These are phyloP conservation scores for Grosmannia huntii DNA, from an alignment of 2,329 filamentous ascomycete genomes.

Conservation along the genomic window DNA sequence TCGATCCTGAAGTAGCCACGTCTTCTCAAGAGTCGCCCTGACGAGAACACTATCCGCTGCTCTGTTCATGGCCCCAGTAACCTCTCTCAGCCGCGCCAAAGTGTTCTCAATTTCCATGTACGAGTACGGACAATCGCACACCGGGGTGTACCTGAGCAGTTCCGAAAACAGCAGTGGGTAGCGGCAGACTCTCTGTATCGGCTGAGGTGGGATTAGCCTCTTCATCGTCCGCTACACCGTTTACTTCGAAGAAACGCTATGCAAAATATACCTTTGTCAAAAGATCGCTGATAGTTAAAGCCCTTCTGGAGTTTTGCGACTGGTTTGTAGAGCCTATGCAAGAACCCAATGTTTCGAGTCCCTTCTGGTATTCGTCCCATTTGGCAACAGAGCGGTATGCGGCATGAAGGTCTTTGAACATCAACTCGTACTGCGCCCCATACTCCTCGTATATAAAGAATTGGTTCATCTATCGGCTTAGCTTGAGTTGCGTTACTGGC, in stretches of 20 bases:
- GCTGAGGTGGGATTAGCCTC: conserved; percentile 34
- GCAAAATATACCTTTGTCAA: conserved; percentile 62
- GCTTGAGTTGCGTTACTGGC: neutral
- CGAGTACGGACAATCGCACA: conserved; percentile 70
- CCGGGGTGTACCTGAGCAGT: conserved; percentile 69
- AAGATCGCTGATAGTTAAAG: conserved; percentile 71
- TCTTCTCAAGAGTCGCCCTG: conserved; percentile 62
- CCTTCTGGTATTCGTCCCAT: conserved; percentile 72
- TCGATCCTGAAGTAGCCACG: conserved; percentile 73
- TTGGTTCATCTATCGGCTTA: conserved; percentile 49
- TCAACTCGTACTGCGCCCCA: conserved; percentile 75
- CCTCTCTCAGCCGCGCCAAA: conserved; percentile 57
- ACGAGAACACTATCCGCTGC: conserved; percentile 66
- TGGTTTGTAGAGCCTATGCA: conserved; percentile 59
- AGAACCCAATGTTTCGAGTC: conserved; percentile 70
- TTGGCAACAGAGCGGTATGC: conserved; percentile 55
- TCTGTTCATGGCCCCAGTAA: conserved; percentile 68
- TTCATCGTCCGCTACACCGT: too few species aligned
- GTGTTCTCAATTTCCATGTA: conserved; percentile 69
- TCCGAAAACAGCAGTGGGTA: conserved; percentile 82
- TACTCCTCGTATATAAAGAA: conserved; percentile 90
- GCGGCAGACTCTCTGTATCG: conserved; percentile 82
- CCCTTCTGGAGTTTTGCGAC: conserved; percentile 53
- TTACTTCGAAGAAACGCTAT: conserved; percentile 3
- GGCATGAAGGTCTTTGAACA: conserved; percentile 64